Percentiles rank a stretch among this genome's conserved stretches.
Conservation (phyloP, 148 eudicot species). For the Rhododendron mucronatum region DNA sequence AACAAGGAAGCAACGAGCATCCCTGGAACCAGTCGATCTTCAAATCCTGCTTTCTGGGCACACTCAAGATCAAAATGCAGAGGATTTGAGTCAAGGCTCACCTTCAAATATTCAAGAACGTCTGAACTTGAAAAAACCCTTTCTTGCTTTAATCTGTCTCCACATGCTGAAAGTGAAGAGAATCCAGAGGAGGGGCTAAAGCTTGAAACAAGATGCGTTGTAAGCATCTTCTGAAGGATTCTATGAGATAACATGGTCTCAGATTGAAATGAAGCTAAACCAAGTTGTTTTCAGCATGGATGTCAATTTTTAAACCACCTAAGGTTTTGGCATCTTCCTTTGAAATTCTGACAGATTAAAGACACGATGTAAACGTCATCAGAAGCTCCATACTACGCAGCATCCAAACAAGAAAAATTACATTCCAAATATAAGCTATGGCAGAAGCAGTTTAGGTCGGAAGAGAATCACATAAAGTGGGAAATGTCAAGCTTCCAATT, state of each 20-base stretch:
- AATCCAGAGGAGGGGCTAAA: conserved; percentile 20
- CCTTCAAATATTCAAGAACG: conserved; percentile 54
- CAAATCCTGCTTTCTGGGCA: conserved; percentile 64
- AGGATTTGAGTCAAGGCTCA: conserved; percentile 66
- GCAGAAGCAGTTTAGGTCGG: not conserved
- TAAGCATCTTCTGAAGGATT: conserved; percentile 11
- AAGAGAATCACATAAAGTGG: not conserved
- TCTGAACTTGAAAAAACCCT: conserved; percentile 49
- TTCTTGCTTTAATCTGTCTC: conserved; percentile 42
- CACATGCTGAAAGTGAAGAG: conserved; percentile 30
- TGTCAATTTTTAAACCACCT: not conserved
- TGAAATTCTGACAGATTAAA: not conserved
- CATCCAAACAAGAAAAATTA: not conserved
- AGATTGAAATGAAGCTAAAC: not conserved
- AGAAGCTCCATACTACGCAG: not conserved
- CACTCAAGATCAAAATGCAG: conserved; percentile 55
- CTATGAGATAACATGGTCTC: not conserved
- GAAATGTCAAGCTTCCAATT: not conserved
- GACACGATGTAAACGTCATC: not conserved
- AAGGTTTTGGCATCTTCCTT: not conserved
- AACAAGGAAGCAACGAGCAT: conserved; percentile 80
- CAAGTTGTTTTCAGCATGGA: not conserved
- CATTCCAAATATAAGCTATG: not conserved
- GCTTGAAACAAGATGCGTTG: conserved; percentile 24
- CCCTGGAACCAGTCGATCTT: conserved; percentile 61